Evolutionary conservation across 768 basidiomycete species (phyloP), one percentile per base, ranked within the genome.

Genomic region (Hygrocybe coccinea): DNA sequence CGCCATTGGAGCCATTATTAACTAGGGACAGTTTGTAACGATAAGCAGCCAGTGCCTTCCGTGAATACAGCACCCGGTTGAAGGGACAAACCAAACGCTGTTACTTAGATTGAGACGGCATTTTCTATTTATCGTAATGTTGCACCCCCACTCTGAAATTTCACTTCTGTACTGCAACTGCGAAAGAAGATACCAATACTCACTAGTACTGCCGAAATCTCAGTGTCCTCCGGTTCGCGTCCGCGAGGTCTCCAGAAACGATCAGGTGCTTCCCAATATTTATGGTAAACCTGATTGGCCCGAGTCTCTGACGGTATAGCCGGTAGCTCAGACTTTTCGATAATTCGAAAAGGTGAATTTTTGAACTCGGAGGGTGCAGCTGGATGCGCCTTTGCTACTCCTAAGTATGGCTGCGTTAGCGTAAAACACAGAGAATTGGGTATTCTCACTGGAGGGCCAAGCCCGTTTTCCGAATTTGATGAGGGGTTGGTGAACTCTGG

Each of bases 221-320:
- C 87, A 2, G 59, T 62, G 15, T 85, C 75, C 24, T 78, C 75
- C 11, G 88, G 62, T 33, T 79, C 66, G 46, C 75, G 76, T 17
- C 72, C 67, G 56, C 69, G 74, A 12, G 80, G 79, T 50, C 69
- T 74, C 84, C 83, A 86, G 59, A 82, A 74, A 47, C 77, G 74
- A 8, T 75, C 63, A 0, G 88, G 87, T 3, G 83, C 84, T 50
- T 88, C 79, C 88, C 88, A 89, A 65, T 81, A 86, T 39, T 82
- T 62, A 43, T 64, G 61, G 72, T 77, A 69, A 36, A 62, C 49
- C 17, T 37, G 34, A n/a, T 57, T 43, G 8, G 51, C 35, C 10
- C 68, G 59, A 25, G 54, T 48, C 19, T 68, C 44, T 49, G 64
- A 39, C 3, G 59, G 37, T 3, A n/a, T n/a, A n/a, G n/a, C n/a